Conservation (phyloP, 495 filamentous ascomycete genomes). For the Astrothelium macrocarpum region DNA sequence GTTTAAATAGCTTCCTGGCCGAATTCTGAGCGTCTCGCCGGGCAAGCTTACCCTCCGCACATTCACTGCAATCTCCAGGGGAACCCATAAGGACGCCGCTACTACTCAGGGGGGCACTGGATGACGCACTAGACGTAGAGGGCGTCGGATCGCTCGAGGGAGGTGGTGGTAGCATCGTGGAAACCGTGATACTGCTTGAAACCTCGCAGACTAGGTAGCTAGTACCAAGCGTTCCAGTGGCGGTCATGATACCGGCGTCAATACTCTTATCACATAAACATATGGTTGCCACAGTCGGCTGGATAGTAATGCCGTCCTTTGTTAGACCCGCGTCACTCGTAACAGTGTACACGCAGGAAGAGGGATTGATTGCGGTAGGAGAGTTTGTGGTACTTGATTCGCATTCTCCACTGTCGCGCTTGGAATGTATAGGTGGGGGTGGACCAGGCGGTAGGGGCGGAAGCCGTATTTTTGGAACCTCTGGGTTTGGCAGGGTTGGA, state of each 20-base stretch:
- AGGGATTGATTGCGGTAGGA: background rate
- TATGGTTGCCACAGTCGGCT: background rate
- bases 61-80: background rate
- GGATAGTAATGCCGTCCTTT: background rate
- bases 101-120: background rate
- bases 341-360: background rate
- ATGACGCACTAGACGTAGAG: background rate
- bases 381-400: background rate
- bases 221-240: background rate
- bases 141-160: background rate
- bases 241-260: background rate
- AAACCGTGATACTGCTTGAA: background rate
- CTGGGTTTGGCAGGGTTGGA: too few relatives aligned
- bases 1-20: too few relatives aligned
- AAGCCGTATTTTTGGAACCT: too few relatives aligned
- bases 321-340: background rate
- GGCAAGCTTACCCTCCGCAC: too few relatives aligned
- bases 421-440: background rate
- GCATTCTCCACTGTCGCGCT: too few relatives aligned
- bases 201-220: constrained; percentile 3
- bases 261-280: background rate
- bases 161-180: background rate
- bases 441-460: too few relatives aligned
- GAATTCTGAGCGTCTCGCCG: too few relatives aligned
- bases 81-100: background rate